Percentiles rank a stretch among this genome's conserved stretches.
These are phyloP conservation scores for Fusarium chaquense DNA, from an alignment of 2,329 filamentous ascomycete genomes.

Conservation along the genomic window DNA sequence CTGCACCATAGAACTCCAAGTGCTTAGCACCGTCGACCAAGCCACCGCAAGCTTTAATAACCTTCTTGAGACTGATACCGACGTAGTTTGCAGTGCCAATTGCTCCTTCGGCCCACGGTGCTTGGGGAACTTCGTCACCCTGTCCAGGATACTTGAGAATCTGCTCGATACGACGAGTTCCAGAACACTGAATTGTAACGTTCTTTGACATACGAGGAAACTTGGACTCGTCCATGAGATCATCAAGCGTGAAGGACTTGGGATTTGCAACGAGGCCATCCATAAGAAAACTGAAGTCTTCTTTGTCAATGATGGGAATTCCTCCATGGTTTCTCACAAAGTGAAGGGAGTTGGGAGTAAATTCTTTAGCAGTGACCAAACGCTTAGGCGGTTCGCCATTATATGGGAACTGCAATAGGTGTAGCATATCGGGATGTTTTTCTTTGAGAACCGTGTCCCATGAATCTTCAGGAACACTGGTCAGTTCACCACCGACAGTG, in stretches of 20 bases:
- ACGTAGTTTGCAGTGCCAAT: conserved; percentile 74
- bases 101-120: conserved; percentile 73
- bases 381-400: conserved; percentile 72
- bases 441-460: conserved; percentile 68
- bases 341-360: conserved; percentile 70
- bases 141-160: conserved; percentile 74
- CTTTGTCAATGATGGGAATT: conserved; percentile 72
- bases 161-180: conserved; percentile 77
- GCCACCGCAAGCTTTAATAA: conserved; percentile 78
- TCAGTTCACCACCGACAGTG: conserved; percentile 57
- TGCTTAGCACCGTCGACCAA: conserved; percentile 67
- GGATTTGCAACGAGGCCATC: conserved; percentile 72
- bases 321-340: conserved; percentile 81
- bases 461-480: conserved; percentile 65
- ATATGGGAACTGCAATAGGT: conserved; percentile 72
- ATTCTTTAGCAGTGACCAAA: conserved; percentile 64
- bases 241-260: conserved; percentile 66
- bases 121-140: conserved; percentile 70
- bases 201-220: conserved; percentile 71
- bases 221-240: conserved; percentile 69
- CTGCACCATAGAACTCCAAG: conserved; percentile 76
- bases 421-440: conserved; percentile 71
- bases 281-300: conserved; percentile 65
- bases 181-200: conserved; percentile 75
- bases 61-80: conserved; percentile 74